phyloP scores from a whole-genome alignment of 495 filamentous ascomycete genomes.

The Evansstolkia leycettana region DNA sequence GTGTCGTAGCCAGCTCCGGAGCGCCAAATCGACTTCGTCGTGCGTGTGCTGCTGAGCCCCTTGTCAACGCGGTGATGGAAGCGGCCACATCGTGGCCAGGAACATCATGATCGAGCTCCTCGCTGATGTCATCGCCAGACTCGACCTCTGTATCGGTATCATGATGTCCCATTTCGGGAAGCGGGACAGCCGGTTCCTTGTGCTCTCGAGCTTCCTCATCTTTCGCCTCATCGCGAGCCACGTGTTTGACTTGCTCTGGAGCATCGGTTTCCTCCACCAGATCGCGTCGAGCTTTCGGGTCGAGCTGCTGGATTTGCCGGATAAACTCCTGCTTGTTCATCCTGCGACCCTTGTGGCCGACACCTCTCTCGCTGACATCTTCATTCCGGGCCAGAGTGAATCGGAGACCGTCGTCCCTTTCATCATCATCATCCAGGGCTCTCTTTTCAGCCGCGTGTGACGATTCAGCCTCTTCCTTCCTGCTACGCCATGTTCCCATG shows the following conservation, averaged over 20 bases:
- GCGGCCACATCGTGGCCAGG: conserved; percentile 34
- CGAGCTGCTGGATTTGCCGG: conserved; percentile 64
- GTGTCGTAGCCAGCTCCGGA: conserved; percentile 7
- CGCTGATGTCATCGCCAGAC: conserved; percentile 15
- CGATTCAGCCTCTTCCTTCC: conserved; percentile 35
- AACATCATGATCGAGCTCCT: conserved; percentile 17
- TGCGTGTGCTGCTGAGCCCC: conserved; percentile 35
- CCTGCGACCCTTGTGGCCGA: conserved; percentile 45
- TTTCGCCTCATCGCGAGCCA: conserved; percentile 32
- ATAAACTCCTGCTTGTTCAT: conserved; percentile 93
- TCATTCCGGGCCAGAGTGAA: conserved; percentile 57
- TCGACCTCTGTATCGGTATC: conserved; percentile 15
- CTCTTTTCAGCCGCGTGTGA: conserved; percentile 18
- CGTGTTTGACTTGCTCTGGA: conserved; percentile 45
- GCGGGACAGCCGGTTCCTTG: not conserved
- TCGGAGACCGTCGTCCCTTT: conserved; percentile 68
- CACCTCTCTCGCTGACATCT: conserved; percentile 18
- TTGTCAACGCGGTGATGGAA: conserved; percentile 30
- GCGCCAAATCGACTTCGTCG: conserved; percentile 30
- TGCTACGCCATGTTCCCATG: conserved; percentile 54
- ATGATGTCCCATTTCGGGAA: too few species aligned
- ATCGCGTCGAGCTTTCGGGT: conserved; percentile 61
- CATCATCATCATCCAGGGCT: conserved; percentile 32
- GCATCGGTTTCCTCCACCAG: conserved; percentile 57
- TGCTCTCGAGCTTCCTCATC: conserved; percentile 16